phyloP scores from a whole-genome alignment of 371 early-diverging fungal genomes.

The Apophysomyces ossiformis region DNA sequence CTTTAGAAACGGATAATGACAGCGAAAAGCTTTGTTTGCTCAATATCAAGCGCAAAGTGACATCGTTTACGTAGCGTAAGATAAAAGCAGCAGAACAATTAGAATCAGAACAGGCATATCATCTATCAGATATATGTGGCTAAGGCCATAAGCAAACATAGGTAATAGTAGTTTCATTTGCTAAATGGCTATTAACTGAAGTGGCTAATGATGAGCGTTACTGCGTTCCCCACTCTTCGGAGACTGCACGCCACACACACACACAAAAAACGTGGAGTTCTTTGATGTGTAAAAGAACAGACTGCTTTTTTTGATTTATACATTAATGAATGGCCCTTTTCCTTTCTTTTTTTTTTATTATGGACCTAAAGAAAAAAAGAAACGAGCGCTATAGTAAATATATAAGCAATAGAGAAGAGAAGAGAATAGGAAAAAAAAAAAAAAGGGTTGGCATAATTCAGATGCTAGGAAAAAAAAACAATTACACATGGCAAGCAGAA shows the following conservation, averaged over 20 bases:
- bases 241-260: background rate
- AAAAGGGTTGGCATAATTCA: background rate
- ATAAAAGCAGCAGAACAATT: too few species aligned
- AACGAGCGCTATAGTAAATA: slow-evolving; percentile 10
- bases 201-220: too few species aligned
- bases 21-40: too few species aligned
- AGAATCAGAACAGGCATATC: too few species aligned
- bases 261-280: background rate
- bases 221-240: too few species aligned
- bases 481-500: slow-evolving; percentile 15
- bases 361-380: slow-evolving; percentile 9
- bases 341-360: background rate
- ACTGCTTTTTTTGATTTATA: background rate
- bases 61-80: too few species aligned
- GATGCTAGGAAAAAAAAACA: slow-evolving; percentile 8
- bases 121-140: too few species aligned
- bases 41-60: too few species aligned
- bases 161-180: too few species aligned
- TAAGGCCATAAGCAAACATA: too few species aligned
- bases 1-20: too few species aligned
- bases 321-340: background rate
- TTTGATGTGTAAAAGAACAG: background rate
- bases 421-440: slow-evolving; percentile 2
- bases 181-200: too few species aligned
- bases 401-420: background rate